Conservation (phyloP, 805 yeast genomes). For the Ogataea nonfermentans region DNA sequence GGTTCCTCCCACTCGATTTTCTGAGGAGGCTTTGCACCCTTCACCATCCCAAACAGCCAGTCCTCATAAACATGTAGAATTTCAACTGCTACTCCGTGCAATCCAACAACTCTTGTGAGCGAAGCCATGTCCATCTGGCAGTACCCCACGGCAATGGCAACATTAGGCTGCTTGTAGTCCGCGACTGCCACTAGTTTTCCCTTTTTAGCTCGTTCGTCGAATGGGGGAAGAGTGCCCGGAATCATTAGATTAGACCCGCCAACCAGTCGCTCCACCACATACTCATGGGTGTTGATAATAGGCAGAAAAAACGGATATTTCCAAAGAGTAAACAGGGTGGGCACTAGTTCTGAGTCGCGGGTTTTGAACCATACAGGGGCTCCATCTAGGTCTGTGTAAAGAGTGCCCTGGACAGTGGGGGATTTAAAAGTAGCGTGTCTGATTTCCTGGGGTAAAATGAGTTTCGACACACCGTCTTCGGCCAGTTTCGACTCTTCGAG, state of each 20-base stretch:
- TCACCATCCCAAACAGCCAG: slow-evolving; percentile 52
- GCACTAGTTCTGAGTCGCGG: slow-evolving; percentile 54
- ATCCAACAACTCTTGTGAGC: slow-evolving; percentile 51
- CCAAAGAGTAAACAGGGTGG: slow-evolving; percentile 77
- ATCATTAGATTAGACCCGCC: slow-evolving; percentile 83
- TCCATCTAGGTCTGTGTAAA: slow-evolving; percentile 62
- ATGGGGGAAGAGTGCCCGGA: slow-evolving; percentile 65
- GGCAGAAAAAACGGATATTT: slow-evolving; percentile 65
- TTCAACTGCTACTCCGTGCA: slow-evolving; percentile 75
- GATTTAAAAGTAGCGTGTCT: slow-evolving; percentile 66
- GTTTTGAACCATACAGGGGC: slow-evolving; percentile 73
- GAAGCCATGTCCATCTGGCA: slow-evolving; percentile 48
- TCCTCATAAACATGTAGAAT: slow-evolving; percentile 70
- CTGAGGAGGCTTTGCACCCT: slow-evolving; percentile 44
- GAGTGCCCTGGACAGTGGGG: slow-evolving; percentile 51
- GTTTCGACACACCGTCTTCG: slow-evolving; percentile 36
- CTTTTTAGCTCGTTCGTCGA: slow-evolving; percentile 44
- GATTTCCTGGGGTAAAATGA: slow-evolving; percentile 49
- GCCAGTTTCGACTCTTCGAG: slow-evolving; percentile 40
- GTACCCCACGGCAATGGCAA: slow-evolving; percentile 70
- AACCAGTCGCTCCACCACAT: slow-evolving; percentile 65
- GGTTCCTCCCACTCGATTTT: slow-evolving; percentile 1
- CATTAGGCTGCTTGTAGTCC: slow-evolving; percentile 54
- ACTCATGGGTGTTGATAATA: slow-evolving; percentile 63
- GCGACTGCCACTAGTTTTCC: slow-evolving; percentile 75